phyloP scores from a whole-genome alignment of 345 rosid species.

The Orychophragmus violaceus region DNA sequence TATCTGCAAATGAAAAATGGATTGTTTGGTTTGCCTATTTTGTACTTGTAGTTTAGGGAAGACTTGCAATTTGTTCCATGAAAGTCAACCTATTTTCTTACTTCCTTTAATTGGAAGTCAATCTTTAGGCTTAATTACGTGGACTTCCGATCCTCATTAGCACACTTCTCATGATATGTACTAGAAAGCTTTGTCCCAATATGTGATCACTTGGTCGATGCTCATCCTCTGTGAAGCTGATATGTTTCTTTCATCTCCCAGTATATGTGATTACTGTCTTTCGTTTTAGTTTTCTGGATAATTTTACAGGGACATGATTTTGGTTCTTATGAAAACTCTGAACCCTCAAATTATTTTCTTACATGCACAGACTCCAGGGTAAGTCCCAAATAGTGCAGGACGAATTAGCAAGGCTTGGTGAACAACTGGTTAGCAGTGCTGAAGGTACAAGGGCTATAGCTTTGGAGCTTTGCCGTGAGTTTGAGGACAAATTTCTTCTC shows the following conservation, averaged over 20 bases:
- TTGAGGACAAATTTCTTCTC: slow-evolving; percentile 93
- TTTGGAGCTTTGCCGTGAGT: slow-evolving; percentile 98
- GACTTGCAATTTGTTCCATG: not conserved
- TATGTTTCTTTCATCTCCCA: slow-evolving; percentile 14
- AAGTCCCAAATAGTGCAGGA: slow-evolving; percentile 84
- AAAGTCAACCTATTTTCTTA: slow-evolving; percentile 1
- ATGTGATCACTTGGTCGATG: not conserved
- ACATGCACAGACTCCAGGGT: slow-evolving; percentile 82
- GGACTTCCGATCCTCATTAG: not conserved
- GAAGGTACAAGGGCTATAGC: slow-evolving; percentile 98
- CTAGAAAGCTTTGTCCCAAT: not conserved
- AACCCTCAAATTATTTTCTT: slow-evolving; percentile 60
- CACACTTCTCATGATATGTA: slow-evolving; percentile 8
- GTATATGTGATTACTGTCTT: slow-evolving; percentile 1
- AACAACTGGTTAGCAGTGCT: slow-evolving; percentile 66
- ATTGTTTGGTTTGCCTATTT: slow-evolving; percentile 1
- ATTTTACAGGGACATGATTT: slow-evolving; percentile 3
- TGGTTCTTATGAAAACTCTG: slow-evolving; percentile 15
- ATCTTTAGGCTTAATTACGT: slow-evolving; percentile 16
- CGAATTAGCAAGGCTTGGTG: slow-evolving; percentile 86
- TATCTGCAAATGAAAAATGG: not conserved
- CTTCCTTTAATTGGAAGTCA: slow-evolving; percentile 4
- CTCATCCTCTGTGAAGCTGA: not conserved
- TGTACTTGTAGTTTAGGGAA: not conserved
- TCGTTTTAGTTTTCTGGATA: slow-evolving; percentile 5